phyloP scores from a whole-genome alignment of 805 yeast species.

The Candida quercuum region DNA sequence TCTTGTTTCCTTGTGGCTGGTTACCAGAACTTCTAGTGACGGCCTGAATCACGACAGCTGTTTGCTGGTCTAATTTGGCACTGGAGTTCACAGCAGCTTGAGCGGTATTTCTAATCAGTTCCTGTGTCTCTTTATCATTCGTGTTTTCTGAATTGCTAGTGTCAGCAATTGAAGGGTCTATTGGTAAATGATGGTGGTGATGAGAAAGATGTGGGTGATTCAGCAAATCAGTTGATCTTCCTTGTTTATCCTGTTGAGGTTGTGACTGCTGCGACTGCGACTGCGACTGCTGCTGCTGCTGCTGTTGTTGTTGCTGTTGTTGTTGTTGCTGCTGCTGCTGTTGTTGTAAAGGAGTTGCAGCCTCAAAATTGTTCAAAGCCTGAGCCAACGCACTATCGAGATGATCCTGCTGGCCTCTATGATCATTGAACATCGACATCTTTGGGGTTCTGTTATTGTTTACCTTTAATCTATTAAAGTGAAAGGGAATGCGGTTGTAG shows the following conservation, averaged over 20 bases:
- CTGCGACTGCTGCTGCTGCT: constrained; percentile 5
- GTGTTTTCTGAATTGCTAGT: background rate
- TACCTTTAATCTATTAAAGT: too few species aligned
- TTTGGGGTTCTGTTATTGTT: background rate
- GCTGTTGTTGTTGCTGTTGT: constrained; percentile 2
- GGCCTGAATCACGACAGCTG: background rate
- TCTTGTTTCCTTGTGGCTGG: constrained; percentile 2
- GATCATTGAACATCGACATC: constrained; percentile 10
- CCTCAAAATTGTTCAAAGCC: constrained; percentile 11
- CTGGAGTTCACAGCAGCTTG: constrained; percentile 3
- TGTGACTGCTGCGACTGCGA: constrained; percentile 4
- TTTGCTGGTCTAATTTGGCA: background rate
- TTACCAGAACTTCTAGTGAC: background rate
- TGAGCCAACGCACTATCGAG: constrained; percentile 13
- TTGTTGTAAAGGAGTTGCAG: constrained; percentile 4
- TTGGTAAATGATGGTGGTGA: background rate
- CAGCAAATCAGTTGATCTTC: background rate
- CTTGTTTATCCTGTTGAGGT: constrained; percentile 2
- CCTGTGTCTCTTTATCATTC: background rate
- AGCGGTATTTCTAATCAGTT: constrained; percentile 1
- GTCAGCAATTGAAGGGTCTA: constrained; percentile 1
- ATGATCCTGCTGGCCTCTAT: constrained; percentile 7
- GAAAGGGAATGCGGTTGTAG: too few species aligned
- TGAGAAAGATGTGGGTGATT: background rate
- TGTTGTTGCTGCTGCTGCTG: constrained; percentile 13